Percentiles rank a stretch among this genome's conserved stretches.
Evolutionary conservation across 768 basidiomycete species (phyloP).

Genomic region (Trametes cubensis): DNA sequence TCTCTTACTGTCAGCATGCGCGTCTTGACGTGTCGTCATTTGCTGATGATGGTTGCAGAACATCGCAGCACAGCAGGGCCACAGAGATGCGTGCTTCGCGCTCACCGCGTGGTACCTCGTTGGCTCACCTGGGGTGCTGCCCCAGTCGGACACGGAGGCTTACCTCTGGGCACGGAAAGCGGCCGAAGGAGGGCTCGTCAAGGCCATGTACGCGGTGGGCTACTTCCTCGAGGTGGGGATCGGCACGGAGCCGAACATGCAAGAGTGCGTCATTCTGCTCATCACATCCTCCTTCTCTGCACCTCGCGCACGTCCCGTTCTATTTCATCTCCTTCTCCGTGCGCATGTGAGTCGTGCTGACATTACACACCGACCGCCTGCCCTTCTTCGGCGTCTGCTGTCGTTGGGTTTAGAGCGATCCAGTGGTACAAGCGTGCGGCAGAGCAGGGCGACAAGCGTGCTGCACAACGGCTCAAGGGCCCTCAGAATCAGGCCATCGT

Average conservation of each 20-base stretch:
- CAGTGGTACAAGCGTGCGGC: slow-evolving; percentile 89
- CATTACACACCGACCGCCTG: slow-evolving; percentile 9
- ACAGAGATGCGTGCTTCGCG: slow-evolving; percentile 96
- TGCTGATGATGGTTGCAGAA: slow-evolving; percentile 53
- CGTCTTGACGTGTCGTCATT: slow-evolving; percentile 7
- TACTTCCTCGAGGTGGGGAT: slow-evolving; percentile 98
- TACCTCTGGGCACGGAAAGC: slow-evolving; percentile 97
- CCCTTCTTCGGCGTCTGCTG: background rate
- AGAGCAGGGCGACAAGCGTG: slow-evolving; percentile 92
- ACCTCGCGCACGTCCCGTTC: background rate
- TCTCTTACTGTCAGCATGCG: background rate
- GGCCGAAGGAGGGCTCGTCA: slow-evolving; percentile 86
- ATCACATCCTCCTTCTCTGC: slow-evolving; percentile 7
- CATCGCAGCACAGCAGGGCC: slow-evolving; percentile 96
- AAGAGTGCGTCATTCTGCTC: slow-evolving; percentile 55
- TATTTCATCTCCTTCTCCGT: background rate
- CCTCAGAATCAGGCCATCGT: slow-evolving; percentile 55
- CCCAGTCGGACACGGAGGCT: slow-evolving; percentile 98
- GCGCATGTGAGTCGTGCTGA: background rate
- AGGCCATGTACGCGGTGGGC: slow-evolving; percentile 97
- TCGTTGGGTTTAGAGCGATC: slow-evolving; percentile 52
- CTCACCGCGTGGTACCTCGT: slow-evolving; percentile 99
- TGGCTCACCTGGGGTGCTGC: slow-evolving; percentile 94
- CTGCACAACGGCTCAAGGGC: slow-evolving; percentile 76
- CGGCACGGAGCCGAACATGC: slow-evolving; percentile 66